A percentile compares a stretch with the other conserved stretches of the same genome.
Conservation (phyloP, 164 flowering plant species). For the Chimonanthus praecox region DNA sequence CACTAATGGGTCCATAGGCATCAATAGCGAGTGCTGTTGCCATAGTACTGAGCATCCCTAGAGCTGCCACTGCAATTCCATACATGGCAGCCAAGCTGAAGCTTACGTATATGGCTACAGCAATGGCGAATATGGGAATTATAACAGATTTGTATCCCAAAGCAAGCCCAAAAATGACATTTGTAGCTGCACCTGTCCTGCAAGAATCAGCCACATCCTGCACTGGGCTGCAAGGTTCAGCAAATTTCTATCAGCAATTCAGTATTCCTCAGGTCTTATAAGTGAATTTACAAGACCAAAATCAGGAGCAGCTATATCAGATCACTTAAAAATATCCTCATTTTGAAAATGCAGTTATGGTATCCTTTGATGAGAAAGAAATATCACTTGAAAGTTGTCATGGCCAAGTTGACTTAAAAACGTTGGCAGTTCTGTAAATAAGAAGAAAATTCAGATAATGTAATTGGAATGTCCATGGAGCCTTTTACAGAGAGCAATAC, state of each 20-base stretch:
- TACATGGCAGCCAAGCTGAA: conserved; percentile 58
- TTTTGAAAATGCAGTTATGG: neutral
- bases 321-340: neutral
- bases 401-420: too few relatives aligned
- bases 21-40: conserved; percentile 18
- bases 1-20: conserved; percentile 22
- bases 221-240: conserved; percentile 36
- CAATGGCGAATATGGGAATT: conserved; percentile 51
- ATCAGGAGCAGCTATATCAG: neutral
- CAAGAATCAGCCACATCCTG: conserved; percentile 61
- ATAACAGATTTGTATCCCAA: conserved; percentile 54
- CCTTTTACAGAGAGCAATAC: too few relatives aligned
- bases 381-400: too few relatives aligned
- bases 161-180: conserved; percentile 57
- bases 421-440: neutral
- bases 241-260: conserved; percentile 1
- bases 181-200: conserved; percentile 57
- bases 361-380: too few relatives aligned
- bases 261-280: neutral
- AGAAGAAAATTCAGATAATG: too few relatives aligned
- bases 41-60: conserved; percentile 38
- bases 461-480: too few relatives aligned
- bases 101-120: conserved; percentile 42
- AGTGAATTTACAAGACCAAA: neutral
- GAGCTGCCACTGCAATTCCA: conserved; percentile 52